phyloP scores from a whole-genome alignment of 2,329 filamentous ascomycete species.

The Thielaviopsis ethacetica region DNA sequence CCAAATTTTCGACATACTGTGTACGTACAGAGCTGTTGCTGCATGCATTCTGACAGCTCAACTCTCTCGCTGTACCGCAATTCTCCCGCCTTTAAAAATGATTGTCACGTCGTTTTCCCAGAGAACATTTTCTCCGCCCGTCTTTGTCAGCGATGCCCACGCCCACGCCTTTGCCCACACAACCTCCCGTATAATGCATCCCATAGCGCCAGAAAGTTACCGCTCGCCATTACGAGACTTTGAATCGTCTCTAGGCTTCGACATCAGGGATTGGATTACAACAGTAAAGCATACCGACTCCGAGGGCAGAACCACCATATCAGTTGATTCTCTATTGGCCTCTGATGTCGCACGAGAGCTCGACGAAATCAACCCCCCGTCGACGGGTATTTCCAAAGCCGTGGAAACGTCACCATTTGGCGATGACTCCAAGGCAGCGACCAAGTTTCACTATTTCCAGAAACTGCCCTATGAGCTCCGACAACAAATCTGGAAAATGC shows the following conservation, averaged over 20 bases:
- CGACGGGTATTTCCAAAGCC: not conserved
- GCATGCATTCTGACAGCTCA: not conserved
- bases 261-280: constrained; percentile 1
- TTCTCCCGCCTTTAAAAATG: not conserved
- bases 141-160: not conserved
- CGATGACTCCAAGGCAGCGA: not conserved
- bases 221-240: not conserved
- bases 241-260: constrained; percentile 1
- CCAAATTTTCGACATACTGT: not conserved
- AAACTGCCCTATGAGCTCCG: constrained; percentile 13
- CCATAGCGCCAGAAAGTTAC: not conserved
- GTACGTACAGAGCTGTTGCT: not conserved
- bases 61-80: not conserved
- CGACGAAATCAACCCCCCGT: not conserved
- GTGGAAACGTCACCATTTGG: not conserved
- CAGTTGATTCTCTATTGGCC: not conserved
- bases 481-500: constrained; percentile 13
- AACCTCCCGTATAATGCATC: not conserved
- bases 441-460: constrained; percentile 10
- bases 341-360: not conserved
- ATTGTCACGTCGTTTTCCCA: not conserved
- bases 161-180: not conserved
- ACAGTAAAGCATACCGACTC: not conserved
- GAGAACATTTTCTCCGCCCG: not conserved
- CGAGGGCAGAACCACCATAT: not conserved